Conservation (phyloP, 805 yeast genomes). For the Priceomyces haplophilus region DNA sequence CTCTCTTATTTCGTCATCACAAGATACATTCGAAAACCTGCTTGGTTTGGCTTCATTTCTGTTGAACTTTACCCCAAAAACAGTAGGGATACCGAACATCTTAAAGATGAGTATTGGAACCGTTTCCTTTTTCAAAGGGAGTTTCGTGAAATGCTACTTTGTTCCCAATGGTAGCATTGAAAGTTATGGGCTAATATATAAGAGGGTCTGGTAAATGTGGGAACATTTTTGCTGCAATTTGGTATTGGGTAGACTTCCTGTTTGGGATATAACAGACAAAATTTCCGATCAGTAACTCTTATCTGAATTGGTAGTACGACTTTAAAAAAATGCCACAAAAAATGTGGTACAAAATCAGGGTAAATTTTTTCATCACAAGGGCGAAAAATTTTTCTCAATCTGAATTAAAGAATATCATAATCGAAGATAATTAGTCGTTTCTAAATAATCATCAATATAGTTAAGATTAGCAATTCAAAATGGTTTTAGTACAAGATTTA, state of each 20-base stretch:
- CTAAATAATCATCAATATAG: not conserved
- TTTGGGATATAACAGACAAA: not conserved
- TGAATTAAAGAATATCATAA: not conserved
- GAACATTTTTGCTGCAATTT: slow-evolving; percentile 2
- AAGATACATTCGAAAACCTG: not conserved
- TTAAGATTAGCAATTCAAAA: slow-evolving; percentile 6
- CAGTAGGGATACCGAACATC: not conserved
- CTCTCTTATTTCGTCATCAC: not conserved
- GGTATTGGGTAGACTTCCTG: not conserved
- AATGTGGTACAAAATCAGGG: slow-evolving; percentile 1
- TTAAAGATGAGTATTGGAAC: too few species aligned
- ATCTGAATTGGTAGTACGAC: not conserved
- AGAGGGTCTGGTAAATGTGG: not conserved
- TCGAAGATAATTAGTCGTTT: not conserved
- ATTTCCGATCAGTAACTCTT: not conserved
- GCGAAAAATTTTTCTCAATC: slow-evolving; percentile 9
- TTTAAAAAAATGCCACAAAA: not conserved
- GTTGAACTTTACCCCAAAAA: not conserved
- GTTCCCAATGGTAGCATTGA: too few species aligned
- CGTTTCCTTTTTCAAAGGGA: too few species aligned
- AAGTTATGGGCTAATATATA: too few species aligned
- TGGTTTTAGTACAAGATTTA: slow-evolving; percentile 45
- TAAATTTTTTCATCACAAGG: slow-evolving; percentile 4
- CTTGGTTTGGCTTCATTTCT: not conserved
- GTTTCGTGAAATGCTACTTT: too few species aligned